Percentiles rank a stretch among this genome's conserved stretches.
Evolutionary conservation across 2,329 filamentous ascomycete genomes (phyloP).

Genomic region (Paraconiothyrium brasiliense): DNA sequence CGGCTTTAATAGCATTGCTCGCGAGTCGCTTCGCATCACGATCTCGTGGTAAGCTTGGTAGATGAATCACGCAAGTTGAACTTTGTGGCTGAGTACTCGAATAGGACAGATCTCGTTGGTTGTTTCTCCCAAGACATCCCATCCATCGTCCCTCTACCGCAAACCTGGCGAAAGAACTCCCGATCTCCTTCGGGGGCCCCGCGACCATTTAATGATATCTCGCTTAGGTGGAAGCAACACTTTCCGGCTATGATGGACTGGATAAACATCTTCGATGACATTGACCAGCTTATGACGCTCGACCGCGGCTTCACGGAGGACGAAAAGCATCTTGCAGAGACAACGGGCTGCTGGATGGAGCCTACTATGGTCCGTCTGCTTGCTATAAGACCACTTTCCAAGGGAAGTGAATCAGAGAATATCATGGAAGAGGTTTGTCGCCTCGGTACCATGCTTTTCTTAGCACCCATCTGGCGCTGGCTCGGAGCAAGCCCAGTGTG

Average conservation of each 20-base stretch:
- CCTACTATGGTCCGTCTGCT: conserved; percentile 39
- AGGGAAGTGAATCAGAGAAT: conserved; percentile 23
- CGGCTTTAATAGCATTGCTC: conserved; percentile 32
- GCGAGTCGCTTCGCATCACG: conserved; percentile 38
- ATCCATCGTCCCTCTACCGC: conserved; percentile 35
- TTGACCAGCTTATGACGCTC: conserved; percentile 35
- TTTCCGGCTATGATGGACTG: conserved; percentile 35
- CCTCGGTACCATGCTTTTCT: conserved; percentile 40
- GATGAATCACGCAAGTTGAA: neutral
- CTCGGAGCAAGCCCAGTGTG: conserved; percentile 38
- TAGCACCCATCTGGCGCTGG: conserved; percentile 38
- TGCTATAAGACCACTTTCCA: conserved; percentile 31
- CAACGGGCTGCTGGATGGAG: conserved; percentile 42
- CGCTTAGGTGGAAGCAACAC: conserved; percentile 66
- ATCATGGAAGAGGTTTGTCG: conserved; percentile 43
- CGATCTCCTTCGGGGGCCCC: conserved; percentile 68
- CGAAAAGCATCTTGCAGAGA: conserved; percentile 32
- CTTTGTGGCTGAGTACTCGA: conserved; percentile 6
- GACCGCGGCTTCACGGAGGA: conserved; percentile 35
- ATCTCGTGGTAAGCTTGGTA: conserved; percentile 35
- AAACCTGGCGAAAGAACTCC: conserved; percentile 32
- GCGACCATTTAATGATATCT: conserved; percentile 62
- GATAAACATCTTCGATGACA: conserved; percentile 42
- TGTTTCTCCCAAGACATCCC: conserved; percentile 42
- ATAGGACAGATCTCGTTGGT: conserved; percentile 40